Conservation (phyloP, 2,329 filamentous ascomycete genomes). For the Fusarium cicatricum region DNA sequence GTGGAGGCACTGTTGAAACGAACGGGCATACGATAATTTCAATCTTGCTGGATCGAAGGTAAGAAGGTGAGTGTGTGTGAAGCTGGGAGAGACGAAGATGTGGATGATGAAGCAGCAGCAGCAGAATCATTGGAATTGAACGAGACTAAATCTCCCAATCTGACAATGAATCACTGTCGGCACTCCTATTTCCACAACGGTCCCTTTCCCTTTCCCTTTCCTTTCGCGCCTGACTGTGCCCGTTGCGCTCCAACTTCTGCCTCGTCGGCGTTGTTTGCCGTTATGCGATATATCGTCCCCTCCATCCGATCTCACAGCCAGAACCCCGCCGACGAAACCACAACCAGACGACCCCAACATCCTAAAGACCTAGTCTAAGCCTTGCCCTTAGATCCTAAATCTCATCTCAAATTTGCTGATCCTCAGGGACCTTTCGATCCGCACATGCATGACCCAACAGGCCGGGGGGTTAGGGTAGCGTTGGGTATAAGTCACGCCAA, state of each 20-base stretch:
- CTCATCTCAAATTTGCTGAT: neutral
- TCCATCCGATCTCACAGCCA: conserved; percentile 7
- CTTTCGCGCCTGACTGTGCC: neutral
- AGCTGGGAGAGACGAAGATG: no score
- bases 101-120: no score
- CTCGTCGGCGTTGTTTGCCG: conserved; percentile 8
- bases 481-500: conserved; percentile 26
- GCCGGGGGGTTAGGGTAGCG: conserved; percentile 3
- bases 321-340: neutral
- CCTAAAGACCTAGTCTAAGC: neutral
- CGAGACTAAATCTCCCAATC: no score
- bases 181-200: no score
- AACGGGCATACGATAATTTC: no score
- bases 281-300: neutral
- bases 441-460: neutral
- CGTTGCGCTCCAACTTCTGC: neutral
- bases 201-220: neutral
- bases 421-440: conserved; percentile 1
- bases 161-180: no score
- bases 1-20: neutral
- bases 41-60: neutral
- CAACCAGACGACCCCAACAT: neutral
- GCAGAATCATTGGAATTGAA: no score
- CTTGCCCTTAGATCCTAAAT: conserved; percentile 7
- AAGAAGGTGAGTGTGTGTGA: neutral